Evolutionary conservation across 345 rosid species (phyloP).

Genomic region (Euphorbia peplus): DNA sequence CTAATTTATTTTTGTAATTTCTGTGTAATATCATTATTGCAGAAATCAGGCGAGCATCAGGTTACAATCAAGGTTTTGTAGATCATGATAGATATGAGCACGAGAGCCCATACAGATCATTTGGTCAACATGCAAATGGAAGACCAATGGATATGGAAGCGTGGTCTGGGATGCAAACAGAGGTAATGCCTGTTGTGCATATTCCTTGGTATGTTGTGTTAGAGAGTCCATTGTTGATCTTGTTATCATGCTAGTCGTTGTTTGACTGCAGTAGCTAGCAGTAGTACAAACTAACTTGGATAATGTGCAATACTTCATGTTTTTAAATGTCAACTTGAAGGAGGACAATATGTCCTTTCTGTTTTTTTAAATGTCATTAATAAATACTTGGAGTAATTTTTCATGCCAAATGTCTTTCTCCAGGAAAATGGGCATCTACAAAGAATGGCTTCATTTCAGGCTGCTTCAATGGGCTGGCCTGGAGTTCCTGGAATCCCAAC

Average conservation of each 20-base stretch:
- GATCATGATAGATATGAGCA: conserved; percentile 80
- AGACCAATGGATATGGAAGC: conserved; percentile 69
- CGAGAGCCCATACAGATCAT: conserved; percentile 80
- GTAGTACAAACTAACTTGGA: background rate
- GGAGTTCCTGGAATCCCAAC: conserved; percentile 62
- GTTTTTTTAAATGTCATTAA: background rate
- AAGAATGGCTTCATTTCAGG: conserved; percentile 58
- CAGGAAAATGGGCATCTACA: conserved; percentile 80
- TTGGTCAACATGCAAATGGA: conserved; percentile 62
- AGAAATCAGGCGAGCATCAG: conserved; percentile 72
- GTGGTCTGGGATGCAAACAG: conserved; percentile 76
- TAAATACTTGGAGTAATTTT: background rate
- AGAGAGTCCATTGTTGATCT: background rate
- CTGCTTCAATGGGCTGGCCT: conserved; percentile 70
- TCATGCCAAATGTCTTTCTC: conserved; percentile 25
- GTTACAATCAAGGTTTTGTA: conserved; percentile 43
- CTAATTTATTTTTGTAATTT: conserved; percentile 1
- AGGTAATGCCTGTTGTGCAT: conserved; percentile 46
- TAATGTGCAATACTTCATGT: background rate
- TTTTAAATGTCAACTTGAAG: background rate
- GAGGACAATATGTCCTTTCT: background rate
- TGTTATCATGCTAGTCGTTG: background rate
- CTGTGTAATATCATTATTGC: conserved; percentile 27
- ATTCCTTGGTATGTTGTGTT: background rate
- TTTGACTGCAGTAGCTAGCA: background rate